Conservation (phyloP, 2,329 filamentous ascomycete genomes). For the Arachnomyces sp. region DNA sequence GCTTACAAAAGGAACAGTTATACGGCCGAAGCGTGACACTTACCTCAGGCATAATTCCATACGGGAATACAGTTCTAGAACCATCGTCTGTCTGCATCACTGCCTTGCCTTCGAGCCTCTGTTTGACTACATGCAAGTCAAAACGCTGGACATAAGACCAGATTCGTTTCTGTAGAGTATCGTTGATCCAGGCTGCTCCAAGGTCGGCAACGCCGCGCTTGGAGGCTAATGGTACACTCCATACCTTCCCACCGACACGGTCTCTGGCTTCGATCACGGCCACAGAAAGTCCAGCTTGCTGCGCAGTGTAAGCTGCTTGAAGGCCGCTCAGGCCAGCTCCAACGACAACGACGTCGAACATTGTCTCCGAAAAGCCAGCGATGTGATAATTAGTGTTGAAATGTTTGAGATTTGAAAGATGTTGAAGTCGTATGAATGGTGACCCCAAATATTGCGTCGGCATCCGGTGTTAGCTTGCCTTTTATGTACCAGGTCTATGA, state of each 20-base stretch:
- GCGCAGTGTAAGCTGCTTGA: slow-evolving; percentile 24
- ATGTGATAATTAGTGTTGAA: too few relatives aligned
- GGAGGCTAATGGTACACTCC: slow-evolving; percentile 17
- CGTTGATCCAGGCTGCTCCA: slow-evolving; percentile 33
- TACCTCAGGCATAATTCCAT: slow-evolving; percentile 26
- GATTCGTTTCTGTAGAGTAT: slow-evolving; percentile 24
- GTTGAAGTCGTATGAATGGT: too few relatives aligned
- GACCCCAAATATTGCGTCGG: not conserved
- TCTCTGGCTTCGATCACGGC: slow-evolving; percentile 36
- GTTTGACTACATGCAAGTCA: slow-evolving; percentile 22
- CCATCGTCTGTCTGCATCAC: slow-evolving; percentile 23
- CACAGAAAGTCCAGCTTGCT: slow-evolving; percentile 25
- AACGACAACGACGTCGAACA: slow-evolving; percentile 28
- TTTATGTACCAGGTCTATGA: too few relatives aligned
- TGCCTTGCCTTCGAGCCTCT: slow-evolving; percentile 23
- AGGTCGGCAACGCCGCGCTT: slow-evolving; percentile 23
- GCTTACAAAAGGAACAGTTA: not conserved
- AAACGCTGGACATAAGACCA: slow-evolving; percentile 22
- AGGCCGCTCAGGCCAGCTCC: slow-evolving; percentile 35
- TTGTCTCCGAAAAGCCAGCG: too few relatives aligned
- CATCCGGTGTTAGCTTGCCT: too few relatives aligned
- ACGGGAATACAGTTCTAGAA: slow-evolving; percentile 23
- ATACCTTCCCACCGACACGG: slow-evolving; percentile 38
- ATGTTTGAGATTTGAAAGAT: too few relatives aligned
- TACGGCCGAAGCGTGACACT: slow-evolving; percentile 2